These are phyloP conservation scores for Mrakia blollopis DNA, from an alignment of 768 basidiomycete species.

Conservation along the genomic window DNA sequence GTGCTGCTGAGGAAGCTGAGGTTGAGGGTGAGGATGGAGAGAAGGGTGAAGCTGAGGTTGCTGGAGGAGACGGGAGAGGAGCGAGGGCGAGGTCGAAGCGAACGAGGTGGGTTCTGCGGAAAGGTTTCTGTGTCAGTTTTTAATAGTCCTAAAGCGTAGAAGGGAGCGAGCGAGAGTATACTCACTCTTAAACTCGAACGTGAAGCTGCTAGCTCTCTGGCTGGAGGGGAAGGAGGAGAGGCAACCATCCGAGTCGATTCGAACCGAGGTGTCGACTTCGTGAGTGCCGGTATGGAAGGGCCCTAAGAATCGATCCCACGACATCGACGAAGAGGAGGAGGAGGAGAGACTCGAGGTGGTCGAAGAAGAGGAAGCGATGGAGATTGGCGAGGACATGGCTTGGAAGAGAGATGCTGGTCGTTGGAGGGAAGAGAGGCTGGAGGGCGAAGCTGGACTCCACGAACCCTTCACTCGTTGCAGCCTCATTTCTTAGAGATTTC, in stretches of 20 bases:
- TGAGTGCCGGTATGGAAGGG: neutral
- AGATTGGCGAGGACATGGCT: neutral
- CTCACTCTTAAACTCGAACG: neutral
- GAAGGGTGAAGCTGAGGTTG: neutral
- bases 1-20: neutral
- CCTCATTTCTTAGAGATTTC: too few species aligned
- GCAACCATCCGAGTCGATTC: neutral
- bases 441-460: neutral
- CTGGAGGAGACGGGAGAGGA: neutral
- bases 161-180: too few species aligned
- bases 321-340: neutral
- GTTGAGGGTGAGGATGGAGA: neutral
- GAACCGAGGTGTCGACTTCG: neutral
- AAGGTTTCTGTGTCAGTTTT: neutral
- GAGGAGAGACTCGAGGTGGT: too few species aligned
- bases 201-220: neutral
- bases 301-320: slow-evolving; percentile 3
- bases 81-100: neutral
- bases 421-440: neutral
- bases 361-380: neutral
- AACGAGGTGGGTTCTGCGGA: neutral
- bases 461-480: too few species aligned
- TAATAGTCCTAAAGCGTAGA: fast-evolving
- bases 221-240: neutral
- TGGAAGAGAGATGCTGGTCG: neutral